Conservation (phyloP, 163 green algal genomes). For the Volvox carteri region DNA sequence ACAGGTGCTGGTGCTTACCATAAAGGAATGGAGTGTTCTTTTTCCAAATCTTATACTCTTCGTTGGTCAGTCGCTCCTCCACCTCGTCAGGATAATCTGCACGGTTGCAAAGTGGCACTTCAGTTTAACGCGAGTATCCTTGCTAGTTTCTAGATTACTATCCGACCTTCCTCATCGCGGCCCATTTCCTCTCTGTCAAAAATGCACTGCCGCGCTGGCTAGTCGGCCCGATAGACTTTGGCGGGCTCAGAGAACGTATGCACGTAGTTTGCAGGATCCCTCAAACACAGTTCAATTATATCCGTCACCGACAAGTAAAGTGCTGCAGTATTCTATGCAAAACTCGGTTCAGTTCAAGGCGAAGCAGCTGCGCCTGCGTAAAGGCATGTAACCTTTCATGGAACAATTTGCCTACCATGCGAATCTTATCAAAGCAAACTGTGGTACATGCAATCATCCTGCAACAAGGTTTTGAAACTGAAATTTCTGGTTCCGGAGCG, state of each 20-base stretch:
- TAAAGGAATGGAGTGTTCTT: constrained; percentile 99
- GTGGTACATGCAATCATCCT: too few relatives aligned
- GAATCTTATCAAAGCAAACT: too few relatives aligned
- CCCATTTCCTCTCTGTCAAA: constrained; percentile 8
- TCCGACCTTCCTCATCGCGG: constrained; percentile 44
- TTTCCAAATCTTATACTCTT: constrained; percentile 99
- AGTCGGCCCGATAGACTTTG: not conserved
- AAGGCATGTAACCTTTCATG: too few relatives aligned
- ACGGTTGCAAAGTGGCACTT: not conserved
- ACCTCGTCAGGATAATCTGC: constrained; percentile 67
- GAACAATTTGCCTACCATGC: too few relatives aligned
- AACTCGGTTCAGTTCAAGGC: too few relatives aligned
- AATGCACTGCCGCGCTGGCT: not conserved
- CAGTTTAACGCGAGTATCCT: not conserved
- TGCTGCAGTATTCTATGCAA: too few relatives aligned
- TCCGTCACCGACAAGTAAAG: too few relatives aligned
- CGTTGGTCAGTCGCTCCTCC: constrained; percentile 95
- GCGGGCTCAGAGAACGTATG: not conserved
- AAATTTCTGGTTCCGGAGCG: too few relatives aligned
- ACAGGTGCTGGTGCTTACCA: constrained; percentile 71
- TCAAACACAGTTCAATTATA: too few relatives aligned
- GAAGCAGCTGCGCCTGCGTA: too few relatives aligned
- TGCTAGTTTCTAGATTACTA: not conserved
- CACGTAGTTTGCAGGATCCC: not conserved
- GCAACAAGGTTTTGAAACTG: too few relatives aligned